phyloP scores from a whole-genome alignment of 1,284 basidiomycete genomes.

The Coniferiporia sulphurascens region DNA sequence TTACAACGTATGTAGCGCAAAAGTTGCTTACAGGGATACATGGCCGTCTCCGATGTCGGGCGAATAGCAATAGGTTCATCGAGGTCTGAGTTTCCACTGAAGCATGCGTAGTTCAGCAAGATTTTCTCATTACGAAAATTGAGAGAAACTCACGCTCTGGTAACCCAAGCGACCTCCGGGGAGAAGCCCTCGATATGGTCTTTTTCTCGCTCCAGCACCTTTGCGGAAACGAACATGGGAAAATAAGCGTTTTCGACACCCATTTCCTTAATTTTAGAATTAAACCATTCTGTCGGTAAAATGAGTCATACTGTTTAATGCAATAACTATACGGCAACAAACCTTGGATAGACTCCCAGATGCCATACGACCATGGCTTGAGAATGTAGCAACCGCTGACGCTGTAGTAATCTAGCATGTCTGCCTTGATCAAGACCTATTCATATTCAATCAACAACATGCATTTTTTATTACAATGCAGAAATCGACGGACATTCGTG shows the following conservation, averaged over 20 bases:
- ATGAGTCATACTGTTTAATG: not conserved
- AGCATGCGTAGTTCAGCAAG: not conserved
- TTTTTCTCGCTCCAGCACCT: conserved; percentile 95
- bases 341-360: conserved; percentile 97
- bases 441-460: conserved; percentile 6
- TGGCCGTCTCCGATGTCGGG: conserved; percentile 96
- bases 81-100: conserved; percentile 84
- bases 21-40: conserved; percentile 82
- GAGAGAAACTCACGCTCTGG: conserved; percentile 71
- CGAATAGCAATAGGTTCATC: conserved; percentile 98
- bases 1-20: not conserved
- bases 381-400: conserved; percentile 99
- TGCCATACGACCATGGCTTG: conserved; percentile 94
- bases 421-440: conserved; percentile 94
- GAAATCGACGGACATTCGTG: conserved; percentile 63
- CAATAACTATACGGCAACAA: not conserved
- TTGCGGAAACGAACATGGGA: conserved; percentile 96
- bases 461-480: not conserved
- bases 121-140: not conserved
- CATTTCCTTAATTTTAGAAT: conserved; percentile 86
- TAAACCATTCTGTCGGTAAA: conserved; percentile 79
- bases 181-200: conserved; percentile 99
- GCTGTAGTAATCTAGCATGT: conserved; percentile 99
- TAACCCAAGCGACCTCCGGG: conserved; percentile 99
- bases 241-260: conserved; percentile 98